Conservation (phyloP, 768 basidiomycete species). For the Pleurotus citrinopileatus region DNA sequence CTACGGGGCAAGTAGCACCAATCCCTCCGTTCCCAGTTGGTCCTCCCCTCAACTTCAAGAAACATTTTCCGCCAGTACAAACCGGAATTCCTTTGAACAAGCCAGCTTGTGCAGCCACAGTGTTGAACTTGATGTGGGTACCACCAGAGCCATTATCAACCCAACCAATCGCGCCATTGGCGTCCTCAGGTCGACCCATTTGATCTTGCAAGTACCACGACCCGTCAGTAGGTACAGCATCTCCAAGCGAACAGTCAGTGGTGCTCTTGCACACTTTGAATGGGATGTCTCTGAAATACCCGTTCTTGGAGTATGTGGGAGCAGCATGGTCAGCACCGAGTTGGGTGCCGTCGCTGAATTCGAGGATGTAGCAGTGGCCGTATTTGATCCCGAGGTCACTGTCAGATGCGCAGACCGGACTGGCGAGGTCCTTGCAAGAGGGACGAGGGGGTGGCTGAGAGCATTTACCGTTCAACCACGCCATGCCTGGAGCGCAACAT, state of each 20-base stretch:
- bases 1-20: conserved; percentile 2
- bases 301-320: neutral
- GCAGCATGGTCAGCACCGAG: conserved; percentile 6
- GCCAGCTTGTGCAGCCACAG: neutral
- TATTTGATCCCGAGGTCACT: conserved; percentile 2
- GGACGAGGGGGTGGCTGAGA: neutral
- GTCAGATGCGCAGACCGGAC: neutral
- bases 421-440: conserved; percentile 2
- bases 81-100: conserved; percentile 1
- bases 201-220: conserved; percentile 2
- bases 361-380: conserved; percentile 10
- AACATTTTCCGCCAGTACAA: neutral
- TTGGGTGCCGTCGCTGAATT: conserved; percentile 6
- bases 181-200: neutral
- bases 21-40: neutral
- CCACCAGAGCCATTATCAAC: neutral
- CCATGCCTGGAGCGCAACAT: conserved; percentile 6
- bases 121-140: conserved; percentile 1
- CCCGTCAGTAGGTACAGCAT: conserved; percentile 1
- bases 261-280: conserved; percentile 7
- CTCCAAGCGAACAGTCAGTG: conserved; percentile 3
- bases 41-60: conserved; percentile 1
- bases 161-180: conserved; percentile 1
- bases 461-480: conserved; percentile 5
- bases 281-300: conserved; percentile 6